phyloP scores from a whole-genome alignment of 1,284 basidiomycete genomes.

The Ceratobasidium sp. region DNA sequence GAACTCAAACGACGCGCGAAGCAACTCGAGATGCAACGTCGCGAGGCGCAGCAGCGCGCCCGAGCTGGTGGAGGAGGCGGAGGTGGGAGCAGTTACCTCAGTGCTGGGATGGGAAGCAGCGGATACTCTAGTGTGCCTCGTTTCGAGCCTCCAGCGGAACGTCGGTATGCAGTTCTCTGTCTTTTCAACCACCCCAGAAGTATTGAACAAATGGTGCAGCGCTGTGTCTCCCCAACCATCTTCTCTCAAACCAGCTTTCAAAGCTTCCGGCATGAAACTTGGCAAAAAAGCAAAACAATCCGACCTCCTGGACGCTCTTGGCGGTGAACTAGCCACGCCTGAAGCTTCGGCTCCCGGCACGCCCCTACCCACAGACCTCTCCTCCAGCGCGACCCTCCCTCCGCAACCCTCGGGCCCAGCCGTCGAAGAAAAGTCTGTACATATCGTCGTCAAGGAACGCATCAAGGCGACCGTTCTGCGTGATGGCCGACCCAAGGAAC shows the following conservation, averaged over 20 bases:
- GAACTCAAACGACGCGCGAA: slow-evolving; percentile 98
- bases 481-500: slow-evolving; percentile 89
- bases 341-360: slow-evolving; percentile 63
- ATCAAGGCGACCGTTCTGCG: slow-evolving; percentile 85
- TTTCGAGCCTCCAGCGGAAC: slow-evolving; percentile 66
- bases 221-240: slow-evolving; percentile 42
- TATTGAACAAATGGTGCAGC: neutral
- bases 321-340: slow-evolving; percentile 77
- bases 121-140: slow-evolving; percentile 76
- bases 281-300: slow-evolving; percentile 92
- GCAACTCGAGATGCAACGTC: slow-evolving; percentile 97
- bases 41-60: slow-evolving; percentile 88
- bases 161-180: slow-evolving; percentile 31
- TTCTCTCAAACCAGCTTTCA: slow-evolving; percentile 77
- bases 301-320: slow-evolving; percentile 88
- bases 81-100: slow-evolving; percentile 69
- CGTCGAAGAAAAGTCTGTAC: slow-evolving; percentile 62
- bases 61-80: slow-evolving; percentile 60
- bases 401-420: slow-evolving; percentile 76
- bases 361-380: slow-evolving; percentile 60
- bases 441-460: slow-evolving; percentile 87
- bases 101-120: slow-evolving; percentile 65
- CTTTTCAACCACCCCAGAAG: neutral
- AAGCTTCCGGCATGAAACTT: slow-evolving; percentile 97
- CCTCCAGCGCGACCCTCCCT: slow-evolving; percentile 62